Percentiles rank a stretch among this genome's conserved stretches.
Conservation (phyloP, 352 stramenopile genomes). For the Pythium grandisporangium region DNA sequence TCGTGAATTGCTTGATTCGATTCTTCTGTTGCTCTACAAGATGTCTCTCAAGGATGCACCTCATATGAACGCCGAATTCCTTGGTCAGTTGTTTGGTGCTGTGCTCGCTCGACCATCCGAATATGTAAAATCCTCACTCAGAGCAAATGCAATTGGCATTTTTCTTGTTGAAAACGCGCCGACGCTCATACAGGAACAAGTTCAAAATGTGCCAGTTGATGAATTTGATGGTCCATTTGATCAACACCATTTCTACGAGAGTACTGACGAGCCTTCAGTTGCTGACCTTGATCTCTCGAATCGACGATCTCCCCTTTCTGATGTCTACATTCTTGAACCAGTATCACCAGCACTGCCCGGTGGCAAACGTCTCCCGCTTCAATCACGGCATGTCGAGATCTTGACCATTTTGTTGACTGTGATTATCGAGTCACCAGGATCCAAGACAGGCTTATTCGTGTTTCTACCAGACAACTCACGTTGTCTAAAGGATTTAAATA, state of each 20-base stretch:
- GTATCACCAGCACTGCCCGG: too few species aligned
- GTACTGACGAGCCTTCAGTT: too few species aligned
- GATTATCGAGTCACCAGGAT: slow-evolving; percentile 5
- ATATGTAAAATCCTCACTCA: background rate
- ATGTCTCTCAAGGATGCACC: slow-evolving; percentile 14
- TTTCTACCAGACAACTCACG: too few species aligned
- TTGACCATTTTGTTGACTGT: slow-evolving; percentile 1
- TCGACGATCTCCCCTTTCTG: too few species aligned
- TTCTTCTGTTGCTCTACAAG: slow-evolving; percentile 20
- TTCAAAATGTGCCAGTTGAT: background rate
- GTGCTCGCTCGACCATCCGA: slow-evolving; percentile 3
- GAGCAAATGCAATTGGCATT: slow-evolving; percentile 2
- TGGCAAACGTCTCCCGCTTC: background rate
- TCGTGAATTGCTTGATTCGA: slow-evolving; percentile 14
- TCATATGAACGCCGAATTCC: slow-evolving; percentile 1
- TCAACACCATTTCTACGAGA: too few species aligned
- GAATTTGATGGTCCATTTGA: background rate
- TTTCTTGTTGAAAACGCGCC: slow-evolving; percentile 17
- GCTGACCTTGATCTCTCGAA: too few species aligned
- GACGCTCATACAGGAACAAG: slow-evolving; percentile 3
- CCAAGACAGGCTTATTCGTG: slow-evolving; percentile 2
- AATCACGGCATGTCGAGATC: background rate
- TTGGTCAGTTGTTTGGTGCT: slow-evolving; percentile 9
- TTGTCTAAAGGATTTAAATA: too few species aligned
- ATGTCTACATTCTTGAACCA: too few species aligned